Percentiles rank a stretch among this genome's conserved stretches.
Conservation (phyloP, 306 rosid species). For the Corylus avellana region DNA sequence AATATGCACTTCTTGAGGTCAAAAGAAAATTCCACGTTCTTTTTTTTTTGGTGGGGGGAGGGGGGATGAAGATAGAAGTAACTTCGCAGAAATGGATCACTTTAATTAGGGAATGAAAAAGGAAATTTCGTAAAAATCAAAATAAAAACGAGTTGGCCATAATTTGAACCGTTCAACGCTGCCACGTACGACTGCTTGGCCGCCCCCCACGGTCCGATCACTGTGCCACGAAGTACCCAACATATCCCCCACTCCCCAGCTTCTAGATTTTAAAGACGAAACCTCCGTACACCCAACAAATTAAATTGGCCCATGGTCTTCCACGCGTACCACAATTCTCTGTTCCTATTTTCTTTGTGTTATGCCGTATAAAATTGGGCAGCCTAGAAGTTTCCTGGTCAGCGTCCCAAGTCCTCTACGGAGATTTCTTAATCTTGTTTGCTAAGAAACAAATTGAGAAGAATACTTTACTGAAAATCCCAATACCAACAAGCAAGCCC, state of each 20-base stretch:
- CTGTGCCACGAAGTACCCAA: no score
- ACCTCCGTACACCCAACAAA: background rate
- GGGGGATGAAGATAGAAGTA: background rate
- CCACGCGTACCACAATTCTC: background rate
- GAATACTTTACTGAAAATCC: background rate
- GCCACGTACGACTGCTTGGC: no score
- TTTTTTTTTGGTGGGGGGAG: background rate
- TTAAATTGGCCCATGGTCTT: background rate
- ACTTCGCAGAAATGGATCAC: background rate
- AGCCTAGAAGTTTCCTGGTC: background rate
- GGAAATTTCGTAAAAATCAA: background rate
- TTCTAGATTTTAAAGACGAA: no score
- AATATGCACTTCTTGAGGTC: background rate
- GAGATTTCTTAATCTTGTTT: background rate
- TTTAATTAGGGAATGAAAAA: background rate
- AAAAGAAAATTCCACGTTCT: background rate
- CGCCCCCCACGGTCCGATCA: no score
- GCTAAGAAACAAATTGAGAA: background rate
- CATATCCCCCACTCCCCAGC: no score
- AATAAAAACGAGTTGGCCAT: no score
- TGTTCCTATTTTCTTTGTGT: background rate
- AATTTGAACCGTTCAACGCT: no score
- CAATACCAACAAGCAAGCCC: conserved; percentile 34
- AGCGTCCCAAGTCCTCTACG: background rate
- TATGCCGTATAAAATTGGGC: background rate